Percentiles rank a stretch among this genome's conserved stretches.
phyloP scores from a whole-genome alignment of 2,329 filamentous ascomycete species.

The Clathrospora elynae region DNA sequence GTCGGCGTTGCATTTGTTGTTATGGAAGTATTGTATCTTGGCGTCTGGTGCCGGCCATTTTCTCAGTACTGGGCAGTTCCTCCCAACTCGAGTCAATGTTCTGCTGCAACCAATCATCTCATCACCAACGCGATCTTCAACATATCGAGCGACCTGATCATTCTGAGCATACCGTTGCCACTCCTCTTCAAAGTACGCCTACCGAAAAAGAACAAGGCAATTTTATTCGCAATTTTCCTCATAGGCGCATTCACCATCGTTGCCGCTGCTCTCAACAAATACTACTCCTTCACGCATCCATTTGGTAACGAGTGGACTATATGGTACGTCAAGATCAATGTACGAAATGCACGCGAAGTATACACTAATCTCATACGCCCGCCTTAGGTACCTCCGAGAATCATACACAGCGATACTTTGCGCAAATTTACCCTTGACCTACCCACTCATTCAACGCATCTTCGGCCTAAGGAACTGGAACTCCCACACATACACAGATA shows the following conservation, averaged over 20 bases:
- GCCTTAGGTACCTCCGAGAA: slow-evolving; percentile 59
- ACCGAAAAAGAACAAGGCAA: slow-evolving; percentile 57
- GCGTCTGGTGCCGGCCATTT: slow-evolving; percentile 62
- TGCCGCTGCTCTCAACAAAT: slow-evolving; percentile 64
- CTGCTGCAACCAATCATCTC: slow-evolving; percentile 48
- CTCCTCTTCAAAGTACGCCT: slow-evolving; percentile 53
- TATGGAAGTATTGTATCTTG: slow-evolving; percentile 57
- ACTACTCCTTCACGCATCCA: slow-evolving; percentile 63
- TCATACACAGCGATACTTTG: slow-evolving; percentile 64
- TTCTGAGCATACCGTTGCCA: slow-evolving; percentile 54
- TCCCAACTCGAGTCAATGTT: slow-evolving; percentile 50
- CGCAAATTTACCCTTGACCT: slow-evolving; percentile 65
- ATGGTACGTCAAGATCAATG: too few species aligned
- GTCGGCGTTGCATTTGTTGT: slow-evolving; percentile 53
- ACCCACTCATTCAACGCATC: slow-evolving; percentile 60
- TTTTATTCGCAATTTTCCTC: slow-evolving; percentile 61
- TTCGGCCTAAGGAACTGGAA: slow-evolving; percentile 48
- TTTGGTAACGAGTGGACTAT: slow-evolving; percentile 63
- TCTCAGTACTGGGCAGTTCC: slow-evolving; percentile 60
- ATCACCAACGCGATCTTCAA: slow-evolving; percentile 52
- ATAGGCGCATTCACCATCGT: slow-evolving; percentile 60
- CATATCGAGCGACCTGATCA: slow-evolving; percentile 54
- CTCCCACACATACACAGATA: slow-evolving; percentile 24
- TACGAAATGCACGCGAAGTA: background rate
- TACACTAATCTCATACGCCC: background rate